Percentiles rank a stretch among this genome's conserved stretches.
These are phyloP conservation scores for Hypoxylon perforatum DNA, from an alignment of 495 filamentous ascomycete genomes.

Conservation along the genomic window DNA sequence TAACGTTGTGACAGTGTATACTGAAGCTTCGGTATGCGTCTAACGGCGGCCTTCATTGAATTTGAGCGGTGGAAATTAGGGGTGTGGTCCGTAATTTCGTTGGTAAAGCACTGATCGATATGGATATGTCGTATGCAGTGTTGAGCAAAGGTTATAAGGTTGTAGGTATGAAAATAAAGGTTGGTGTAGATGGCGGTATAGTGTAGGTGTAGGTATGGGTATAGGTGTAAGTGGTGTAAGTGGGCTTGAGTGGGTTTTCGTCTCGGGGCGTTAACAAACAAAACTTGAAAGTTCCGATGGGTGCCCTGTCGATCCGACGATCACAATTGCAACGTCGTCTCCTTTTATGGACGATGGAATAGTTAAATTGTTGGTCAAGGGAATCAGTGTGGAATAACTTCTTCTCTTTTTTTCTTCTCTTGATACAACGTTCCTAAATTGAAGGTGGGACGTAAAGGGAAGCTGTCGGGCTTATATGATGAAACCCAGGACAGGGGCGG, in stretches of 20 bases:
- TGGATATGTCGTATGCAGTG: slow-evolving; percentile 5
- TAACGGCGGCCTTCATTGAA: slow-evolving; percentile 41
- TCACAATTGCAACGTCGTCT: slow-evolving; percentile 41
- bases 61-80: slow-evolving; percentile 3
- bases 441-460: slow-evolving; percentile 9
- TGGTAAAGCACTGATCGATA: slow-evolving; percentile 14
- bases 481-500: slow-evolving; percentile 14
- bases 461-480: slow-evolving; percentile 21
- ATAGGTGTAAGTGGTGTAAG: slow-evolving; percentile 19
- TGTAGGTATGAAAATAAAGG: background rate
- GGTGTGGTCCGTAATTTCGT: background rate
- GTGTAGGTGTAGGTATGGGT: background rate
- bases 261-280: slow-evolving; percentile 24
- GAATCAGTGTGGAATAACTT: slow-evolving; percentile 26
- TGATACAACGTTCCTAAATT: slow-evolving; percentile 26
- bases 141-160: background rate
- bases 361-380: slow-evolving; percentile 3
- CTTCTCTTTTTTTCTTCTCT: slow-evolving; percentile 5
- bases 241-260: slow-evolving; percentile 32
- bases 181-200: background rate
- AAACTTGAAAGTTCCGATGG: slow-evolving; percentile 25
- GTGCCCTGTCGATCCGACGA: slow-evolving; percentile 45
- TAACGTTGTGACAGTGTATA: slow-evolving; percentile 21
- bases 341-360: slow-evolving; percentile 15
- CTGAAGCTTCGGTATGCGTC: slow-evolving; percentile 20